Conservation (phyloP, 768 basidiomycete species). For the Russula sp. region DNA sequence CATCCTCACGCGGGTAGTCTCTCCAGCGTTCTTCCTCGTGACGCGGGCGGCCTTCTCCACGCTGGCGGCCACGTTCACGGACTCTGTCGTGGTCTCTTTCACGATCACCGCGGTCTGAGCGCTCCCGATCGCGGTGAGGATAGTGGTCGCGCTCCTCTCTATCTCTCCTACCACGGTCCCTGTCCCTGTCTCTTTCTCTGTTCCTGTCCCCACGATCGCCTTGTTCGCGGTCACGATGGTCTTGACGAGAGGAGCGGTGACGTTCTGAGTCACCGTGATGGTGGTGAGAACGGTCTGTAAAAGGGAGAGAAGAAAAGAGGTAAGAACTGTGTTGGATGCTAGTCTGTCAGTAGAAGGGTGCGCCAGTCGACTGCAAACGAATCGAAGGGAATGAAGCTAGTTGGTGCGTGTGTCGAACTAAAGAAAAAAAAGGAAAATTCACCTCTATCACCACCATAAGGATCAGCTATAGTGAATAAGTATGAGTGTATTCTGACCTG, state of each 20-base stretch:
- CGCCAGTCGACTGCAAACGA: conserved; percentile 10
- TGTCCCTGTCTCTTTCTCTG: conserved; percentile 25
- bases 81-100: conserved; percentile 37
- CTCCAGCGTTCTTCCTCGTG: conserved; percentile 37
- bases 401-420: conserved; percentile 21
- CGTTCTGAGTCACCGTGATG: conserved; percentile 25
- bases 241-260: conserved; percentile 25
- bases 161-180: conserved; percentile 25
- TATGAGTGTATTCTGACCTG: not conserved
- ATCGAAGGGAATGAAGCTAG: conserved; percentile 23
- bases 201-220: conserved; percentile 29
- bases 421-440: conserved; percentile 18
- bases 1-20: conserved; percentile 32
- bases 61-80: conserved; percentile 42
- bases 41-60: conserved; percentile 24
- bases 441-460: conserved; percentile 16
- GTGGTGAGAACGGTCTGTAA: conserved; percentile 21
- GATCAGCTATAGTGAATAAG: not conserved
- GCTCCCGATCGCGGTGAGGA: conserved; percentile 22
- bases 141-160: conserved; percentile 25
- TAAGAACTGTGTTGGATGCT: conserved; percentile 15
- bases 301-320: conserved; percentile 13
- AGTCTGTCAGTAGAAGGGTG: conserved; percentile 17
- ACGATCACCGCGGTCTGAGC: conserved; percentile 32
- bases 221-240: conserved; percentile 25